phyloP scores from a whole-genome alignment of 805 yeast genomes.

The Saccharomycopsis selenospora region DNA sequence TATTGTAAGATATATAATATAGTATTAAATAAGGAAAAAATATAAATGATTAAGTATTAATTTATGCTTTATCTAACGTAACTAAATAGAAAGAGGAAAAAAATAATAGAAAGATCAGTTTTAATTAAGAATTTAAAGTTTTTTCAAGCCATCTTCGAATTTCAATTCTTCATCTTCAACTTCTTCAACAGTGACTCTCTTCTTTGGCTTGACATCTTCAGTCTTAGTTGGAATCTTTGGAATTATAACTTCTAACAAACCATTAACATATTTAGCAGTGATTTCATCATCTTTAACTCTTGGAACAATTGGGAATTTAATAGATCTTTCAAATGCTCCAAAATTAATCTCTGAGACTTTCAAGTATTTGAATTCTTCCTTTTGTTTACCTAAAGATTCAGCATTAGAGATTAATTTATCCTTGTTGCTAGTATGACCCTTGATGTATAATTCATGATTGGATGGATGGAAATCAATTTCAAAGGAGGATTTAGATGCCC shows the following conservation, averaged over 20 bases:
- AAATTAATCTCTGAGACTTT: conserved; percentile 48
- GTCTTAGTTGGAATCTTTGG: conserved; percentile 36
- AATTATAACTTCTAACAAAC: conserved; percentile 43
- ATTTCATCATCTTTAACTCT: conserved; percentile 46
- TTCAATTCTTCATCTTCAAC: conserved; percentile 43
- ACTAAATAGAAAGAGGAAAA: too few relatives aligned
- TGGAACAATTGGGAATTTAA: conserved; percentile 49
- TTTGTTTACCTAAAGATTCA: conserved; percentile 31
- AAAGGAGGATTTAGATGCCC: conserved; percentile 45
- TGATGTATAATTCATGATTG: conserved; percentile 44
- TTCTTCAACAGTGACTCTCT: conserved; percentile 40
- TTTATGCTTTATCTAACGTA: too few relatives aligned
- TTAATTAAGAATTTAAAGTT: background rate
- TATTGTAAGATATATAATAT: too few relatives aligned
- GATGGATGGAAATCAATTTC: conserved; percentile 55
- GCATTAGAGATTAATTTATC: conserved; percentile 21
- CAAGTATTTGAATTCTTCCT: conserved; percentile 31
- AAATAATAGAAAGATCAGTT: too few relatives aligned
- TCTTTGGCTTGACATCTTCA: conserved; percentile 34
- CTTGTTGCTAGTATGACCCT: conserved; percentile 32
- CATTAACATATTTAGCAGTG: conserved; percentile 45
- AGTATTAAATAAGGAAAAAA: too few relatives aligned
- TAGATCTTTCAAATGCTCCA: conserved; percentile 50
- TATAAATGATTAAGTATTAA: too few relatives aligned
- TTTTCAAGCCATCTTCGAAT: conserved; percentile 28